Base-by-base conservation (phyloP, 2,329 filamentous ascomycete genomes). In the Neonectria faginata region DNA sequence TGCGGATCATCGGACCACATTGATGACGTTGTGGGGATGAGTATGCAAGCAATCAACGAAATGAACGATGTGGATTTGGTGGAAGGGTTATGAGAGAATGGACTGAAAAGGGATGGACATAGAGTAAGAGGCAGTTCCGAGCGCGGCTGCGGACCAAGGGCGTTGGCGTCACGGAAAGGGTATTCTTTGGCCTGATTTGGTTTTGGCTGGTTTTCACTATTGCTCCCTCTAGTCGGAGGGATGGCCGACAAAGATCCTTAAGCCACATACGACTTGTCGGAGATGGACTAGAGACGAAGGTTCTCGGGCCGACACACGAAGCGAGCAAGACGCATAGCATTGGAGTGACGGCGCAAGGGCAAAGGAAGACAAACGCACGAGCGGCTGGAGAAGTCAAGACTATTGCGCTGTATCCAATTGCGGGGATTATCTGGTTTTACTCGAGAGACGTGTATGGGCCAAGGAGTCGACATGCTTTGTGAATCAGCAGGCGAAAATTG, bases 1-100 rank as follows among this genome's bases (percentile, higher is more conserved):
- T 80, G 80, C 69, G 83, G 76, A 50, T 88, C 86, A 52, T 88
- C 86, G 7, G 86, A 88, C 33, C 82, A 82, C 61, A 80, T 86
- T 73, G 86, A 86, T 61, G 82, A 82, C 66, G 74, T 86, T 57
- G 79, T 80, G 44, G 84, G 84, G 57, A 76, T 83, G 60, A 78
- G 78, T 69, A 80, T 82, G 69, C 81, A 81, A 67, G 75, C 78
- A 48, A 76, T 78, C 54, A 77, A 75, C 56, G 80, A 85, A 57
- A 67, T 81, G 59, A 79, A 80, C 67, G 80, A 80, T 60, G 68
- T 65, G 61, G 72, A 77, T 57, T 60, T 76, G 53, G 63, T 72
- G 45, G 75, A 64, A 74, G 65, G 16, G 42, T 44, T 33, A 56
- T 44, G 61, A 54, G 29, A 45, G 22, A 52, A 27, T 29, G 42